Percentiles rank a stretch among this genome's conserved stretches.
Conservation (phyloP, 495 filamentous ascomycete species). For the Talaromyces adpressus region DNA sequence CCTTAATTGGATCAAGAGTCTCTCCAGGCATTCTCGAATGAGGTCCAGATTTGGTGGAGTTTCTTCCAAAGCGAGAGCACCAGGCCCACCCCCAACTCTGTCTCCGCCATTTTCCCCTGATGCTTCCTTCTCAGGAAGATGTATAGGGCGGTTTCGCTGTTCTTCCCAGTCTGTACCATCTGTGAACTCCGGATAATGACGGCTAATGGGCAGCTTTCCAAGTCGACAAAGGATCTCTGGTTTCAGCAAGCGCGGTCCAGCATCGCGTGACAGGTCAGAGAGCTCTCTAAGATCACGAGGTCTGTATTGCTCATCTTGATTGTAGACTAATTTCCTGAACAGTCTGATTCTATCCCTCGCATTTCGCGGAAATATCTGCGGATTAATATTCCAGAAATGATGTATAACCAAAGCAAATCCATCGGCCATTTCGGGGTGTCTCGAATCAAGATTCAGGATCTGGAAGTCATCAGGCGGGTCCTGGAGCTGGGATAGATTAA, state of each 20-base stretch:
- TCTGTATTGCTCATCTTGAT: slow-evolving; percentile 16
- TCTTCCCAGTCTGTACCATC: neutral
- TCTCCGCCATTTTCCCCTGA: neutral
- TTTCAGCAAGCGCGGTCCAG: slow-evolving; percentile 28
- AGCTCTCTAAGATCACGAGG: slow-evolving; percentile 14
- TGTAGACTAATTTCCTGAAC: slow-evolving; percentile 24
- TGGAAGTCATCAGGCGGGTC: slow-evolving; percentile 20
- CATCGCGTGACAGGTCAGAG: slow-evolving; percentile 20
- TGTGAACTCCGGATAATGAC: slow-evolving; percentile 15
- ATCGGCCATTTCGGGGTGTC: neutral
- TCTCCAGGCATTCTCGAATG: slow-evolving; percentile 20
- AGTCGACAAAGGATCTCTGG: slow-evolving; percentile 10
- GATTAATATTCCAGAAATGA: slow-evolving; percentile 28
- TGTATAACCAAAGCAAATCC: slow-evolving; percentile 10
- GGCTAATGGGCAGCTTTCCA: slow-evolving; percentile 19
- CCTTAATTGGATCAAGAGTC: slow-evolving; percentile 19
- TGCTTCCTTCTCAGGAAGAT: neutral
- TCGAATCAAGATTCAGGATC: slow-evolving; percentile 3
- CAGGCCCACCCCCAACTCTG: neutral
- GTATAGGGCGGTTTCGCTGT: neutral
- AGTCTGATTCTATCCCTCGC: neutral
- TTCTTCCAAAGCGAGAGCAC: neutral
- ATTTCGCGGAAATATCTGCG: neutral
- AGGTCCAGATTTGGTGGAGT: neutral
- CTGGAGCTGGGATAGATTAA: slow-evolving; percentile 14